phyloP scores from a whole-genome alignment of 169 alveolate species.

The Hammondia hammondi region DNA sequence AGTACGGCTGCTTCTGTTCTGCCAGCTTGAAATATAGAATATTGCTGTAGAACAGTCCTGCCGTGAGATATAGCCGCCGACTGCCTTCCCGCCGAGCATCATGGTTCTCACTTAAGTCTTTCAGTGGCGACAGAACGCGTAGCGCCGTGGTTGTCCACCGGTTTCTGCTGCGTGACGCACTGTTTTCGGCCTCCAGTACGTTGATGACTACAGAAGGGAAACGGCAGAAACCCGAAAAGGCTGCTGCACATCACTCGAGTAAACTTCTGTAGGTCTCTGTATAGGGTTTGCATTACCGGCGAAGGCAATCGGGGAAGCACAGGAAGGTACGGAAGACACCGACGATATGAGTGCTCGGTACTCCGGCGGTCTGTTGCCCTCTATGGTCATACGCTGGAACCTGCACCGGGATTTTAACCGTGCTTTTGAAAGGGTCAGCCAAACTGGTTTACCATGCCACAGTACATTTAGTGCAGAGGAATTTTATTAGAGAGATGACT shows the following conservation, averaged over 20 bases:
- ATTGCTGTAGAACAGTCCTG: conserved; percentile 47
- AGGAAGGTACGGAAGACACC: background rate
- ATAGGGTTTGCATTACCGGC: background rate
- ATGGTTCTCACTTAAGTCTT: conserved; percentile 38
- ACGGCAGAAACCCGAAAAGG: conserved; percentile 47
- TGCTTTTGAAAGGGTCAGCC: background rate
- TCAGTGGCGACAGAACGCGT: conserved; percentile 11
- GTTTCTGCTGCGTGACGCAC: conserved; percentile 39
- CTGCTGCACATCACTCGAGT: background rate
- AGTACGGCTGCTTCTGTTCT: background rate
- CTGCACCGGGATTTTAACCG: background rate
- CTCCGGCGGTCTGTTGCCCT: conserved; percentile 10
- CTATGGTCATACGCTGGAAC: background rate
- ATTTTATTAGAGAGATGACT: conserved; percentile 40
- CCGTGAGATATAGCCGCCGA: background rate
- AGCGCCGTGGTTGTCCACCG: conserved; percentile 25
- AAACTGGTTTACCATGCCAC: conserved; percentile 28
- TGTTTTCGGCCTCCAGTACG: conserved; percentile 41
- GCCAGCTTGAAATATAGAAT: conserved; percentile 44
- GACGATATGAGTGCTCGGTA: background rate
- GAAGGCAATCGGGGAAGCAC: background rate
- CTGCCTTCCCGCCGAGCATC: background rate
- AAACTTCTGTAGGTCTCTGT: too few relatives aligned
- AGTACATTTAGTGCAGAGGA: conserved; percentile 39
- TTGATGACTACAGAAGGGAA: conserved; percentile 40